Evolutionary conservation across 75 land plant species (phyloP).

Genomic region (Adiantum capillusveneris): DNA sequence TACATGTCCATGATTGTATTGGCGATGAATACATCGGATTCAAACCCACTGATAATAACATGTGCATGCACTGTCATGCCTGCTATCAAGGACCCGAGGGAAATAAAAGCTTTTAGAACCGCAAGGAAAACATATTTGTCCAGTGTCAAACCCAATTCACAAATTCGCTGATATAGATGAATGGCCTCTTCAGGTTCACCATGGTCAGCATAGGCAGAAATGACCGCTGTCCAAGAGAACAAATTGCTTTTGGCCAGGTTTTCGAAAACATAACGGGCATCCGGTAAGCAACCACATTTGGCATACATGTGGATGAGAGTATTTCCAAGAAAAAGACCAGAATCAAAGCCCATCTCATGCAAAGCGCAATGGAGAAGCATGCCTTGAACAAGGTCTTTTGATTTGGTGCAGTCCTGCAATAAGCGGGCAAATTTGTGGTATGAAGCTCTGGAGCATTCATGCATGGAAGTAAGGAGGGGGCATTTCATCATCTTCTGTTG

Average conservation of each 20-base stretch:
- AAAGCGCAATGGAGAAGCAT: background rate
- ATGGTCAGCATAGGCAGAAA: conserved; percentile 4
- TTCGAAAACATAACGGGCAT: conserved; percentile 1
- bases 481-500: too few relatives aligned
- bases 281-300: background rate
- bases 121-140: conserved; percentile 1
- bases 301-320: background rate
- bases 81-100: background rate
- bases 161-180: background rate
- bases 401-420: conserved; percentile 3
- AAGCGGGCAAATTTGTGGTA: background rate
- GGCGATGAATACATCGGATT: conserved; percentile 24
- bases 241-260: background rate
- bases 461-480: too few relatives aligned
- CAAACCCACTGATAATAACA: conserved; percentile 26
- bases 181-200: background rate
- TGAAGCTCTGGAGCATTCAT: background rate
- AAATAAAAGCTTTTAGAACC: background rate
- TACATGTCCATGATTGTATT: conserved; percentile 47
- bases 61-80: conserved; percentile 40
- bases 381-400: background rate
- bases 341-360: background rate
- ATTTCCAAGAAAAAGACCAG: background rate
- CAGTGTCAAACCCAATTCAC: background rate
- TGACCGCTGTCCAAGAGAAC: conserved; percentile 10